These are phyloP conservation scores for Fusarium xyrophilum DNA, from an alignment of 2,329 filamentous ascomycete genomes.

Conservation along the genomic window DNA sequence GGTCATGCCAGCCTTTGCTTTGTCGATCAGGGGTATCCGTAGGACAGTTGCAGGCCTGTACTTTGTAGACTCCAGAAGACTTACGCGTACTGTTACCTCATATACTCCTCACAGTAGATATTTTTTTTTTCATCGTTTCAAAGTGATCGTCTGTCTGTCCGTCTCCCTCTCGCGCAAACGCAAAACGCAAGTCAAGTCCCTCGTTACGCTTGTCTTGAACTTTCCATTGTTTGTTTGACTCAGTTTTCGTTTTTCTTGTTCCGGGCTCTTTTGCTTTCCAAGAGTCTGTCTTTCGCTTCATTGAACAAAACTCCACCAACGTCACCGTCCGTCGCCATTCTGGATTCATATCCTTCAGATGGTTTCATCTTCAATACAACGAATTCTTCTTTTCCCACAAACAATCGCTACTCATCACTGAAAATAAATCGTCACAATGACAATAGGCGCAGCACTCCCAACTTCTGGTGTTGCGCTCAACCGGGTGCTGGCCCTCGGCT, in stretches of 20 bases:
- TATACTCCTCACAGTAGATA: slow-evolving; percentile 11
- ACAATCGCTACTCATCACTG: slow-evolving; percentile 6
- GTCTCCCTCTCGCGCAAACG: not conserved
- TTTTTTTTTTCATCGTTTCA: not conserved
- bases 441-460: slow-evolving; percentile 20
- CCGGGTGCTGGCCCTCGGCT: slow-evolving; percentile 25
- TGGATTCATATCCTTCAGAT: not conserved
- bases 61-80: slow-evolving; percentile 4
- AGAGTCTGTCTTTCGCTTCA: slow-evolving; percentile 1
- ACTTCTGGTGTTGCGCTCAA: slow-evolving; percentile 23
- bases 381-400: not conserved
- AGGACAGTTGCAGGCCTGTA: slow-evolving; percentile 14
- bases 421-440: slow-evolving; percentile 10
- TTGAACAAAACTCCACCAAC: slow-evolving; percentile 1
- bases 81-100: slow-evolving; percentile 30
- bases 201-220: slow-evolving; percentile 24
- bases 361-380: slow-evolving; percentile 3
- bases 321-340: not conserved
- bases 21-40: slow-evolving; percentile 15
- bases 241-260: not conserved
- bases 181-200: slow-evolving; percentile 11
- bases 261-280: not conserved
- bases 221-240: slow-evolving; percentile 11
- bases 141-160: slow-evolving; percentile 12
- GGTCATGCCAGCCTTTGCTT: slow-evolving; percentile 5